Conservation (phyloP, 1,284 basidiomycete genomes). For the Microbotryum intermedium region DNA sequence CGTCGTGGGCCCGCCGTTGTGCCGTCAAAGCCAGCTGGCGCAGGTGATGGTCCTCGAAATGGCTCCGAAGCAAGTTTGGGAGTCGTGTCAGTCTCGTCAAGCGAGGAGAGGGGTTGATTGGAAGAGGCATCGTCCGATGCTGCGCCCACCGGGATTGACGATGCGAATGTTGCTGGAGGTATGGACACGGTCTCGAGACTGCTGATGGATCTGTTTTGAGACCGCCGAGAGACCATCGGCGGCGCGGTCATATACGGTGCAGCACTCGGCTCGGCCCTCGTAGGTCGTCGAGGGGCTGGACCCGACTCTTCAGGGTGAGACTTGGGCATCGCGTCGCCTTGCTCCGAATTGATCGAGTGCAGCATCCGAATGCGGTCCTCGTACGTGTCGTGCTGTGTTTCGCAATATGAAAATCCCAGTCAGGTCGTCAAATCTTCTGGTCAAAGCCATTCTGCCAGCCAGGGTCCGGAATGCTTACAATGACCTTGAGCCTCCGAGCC, state of each 20-base stretch:
- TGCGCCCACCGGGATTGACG: too few species aligned
- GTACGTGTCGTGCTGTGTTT: constrained; percentile 40
- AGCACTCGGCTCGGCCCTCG: background rate
- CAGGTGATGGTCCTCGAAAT: too few species aligned
- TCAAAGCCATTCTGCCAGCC: too few species aligned
- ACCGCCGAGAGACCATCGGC: background rate
- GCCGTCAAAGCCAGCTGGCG: too few species aligned
- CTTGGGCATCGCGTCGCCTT: background rate
- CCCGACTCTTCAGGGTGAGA: background rate
- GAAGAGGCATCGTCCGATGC: too few species aligned
- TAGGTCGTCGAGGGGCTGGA: too few species aligned
- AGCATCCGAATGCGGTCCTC: constrained; percentile 40
- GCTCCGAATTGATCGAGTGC: constrained; percentile 32
- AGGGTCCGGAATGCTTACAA: constrained; percentile 28
- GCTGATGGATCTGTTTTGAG: background rate
- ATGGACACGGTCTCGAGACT: background rate
- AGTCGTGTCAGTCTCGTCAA: too few species aligned
- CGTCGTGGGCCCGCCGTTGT: too few species aligned
- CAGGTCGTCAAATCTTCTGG: background rate
- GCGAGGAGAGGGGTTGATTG: too few species aligned
- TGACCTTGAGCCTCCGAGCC: constrained; percentile 37
- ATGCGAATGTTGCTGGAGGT: background rate
- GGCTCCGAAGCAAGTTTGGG: too few species aligned
- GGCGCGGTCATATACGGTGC: background rate
- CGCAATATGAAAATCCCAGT: too few species aligned